Percentiles rank a stretch among this genome's conserved stretches.
Conservation (phyloP, 1,284 basidiomycete species). For the Ceratobasidium sp. region DNA sequence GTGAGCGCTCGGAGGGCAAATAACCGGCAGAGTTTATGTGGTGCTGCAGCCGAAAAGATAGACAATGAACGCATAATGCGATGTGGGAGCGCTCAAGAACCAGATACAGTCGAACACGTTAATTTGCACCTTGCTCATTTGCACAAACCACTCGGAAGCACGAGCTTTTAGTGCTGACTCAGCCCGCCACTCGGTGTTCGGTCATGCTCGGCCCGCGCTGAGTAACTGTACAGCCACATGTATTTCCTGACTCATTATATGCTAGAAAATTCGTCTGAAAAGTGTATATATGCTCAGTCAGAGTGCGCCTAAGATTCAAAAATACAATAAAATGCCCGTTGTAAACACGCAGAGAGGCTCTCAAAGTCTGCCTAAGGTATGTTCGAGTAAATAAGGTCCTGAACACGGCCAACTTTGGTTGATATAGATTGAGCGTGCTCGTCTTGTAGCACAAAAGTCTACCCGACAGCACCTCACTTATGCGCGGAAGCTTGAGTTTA, state of each 20-base stretch:
- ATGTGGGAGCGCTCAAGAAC: no score
- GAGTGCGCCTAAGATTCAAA: no score
- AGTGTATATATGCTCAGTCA: slow-evolving; percentile 29
- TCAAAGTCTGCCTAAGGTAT: no score
- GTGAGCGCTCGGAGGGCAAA: no score
- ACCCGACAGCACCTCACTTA: slow-evolving; percentile 11
- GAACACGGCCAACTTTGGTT: not conserved
- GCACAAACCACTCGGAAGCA: no score
- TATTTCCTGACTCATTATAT: slow-evolving; percentile 24
- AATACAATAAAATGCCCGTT: no score
- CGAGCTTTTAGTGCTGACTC: slow-evolving; percentile 18
- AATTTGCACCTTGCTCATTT: no score
- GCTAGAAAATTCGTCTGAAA: slow-evolving; percentile 28
- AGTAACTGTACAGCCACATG: not conserved
- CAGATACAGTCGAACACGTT: no score
- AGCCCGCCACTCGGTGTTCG: not conserved
- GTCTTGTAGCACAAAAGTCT: not conserved
- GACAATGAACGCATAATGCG: no score
- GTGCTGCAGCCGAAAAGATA: no score
- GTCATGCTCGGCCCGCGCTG: not conserved
- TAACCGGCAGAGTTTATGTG: no score
- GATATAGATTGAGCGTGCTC: not conserved
- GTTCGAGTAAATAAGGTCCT: no score
- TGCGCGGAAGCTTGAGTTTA: slow-evolving; percentile 14
- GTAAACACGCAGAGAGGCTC: not conserved